A percentile compares a stretch with the other conserved stretches of the same genome.
These are phyloP conservation scores for Phytophthora hibernalis DNA, from an alignment of 352 stramenopile genomes.

Conservation along the genomic window DNA sequence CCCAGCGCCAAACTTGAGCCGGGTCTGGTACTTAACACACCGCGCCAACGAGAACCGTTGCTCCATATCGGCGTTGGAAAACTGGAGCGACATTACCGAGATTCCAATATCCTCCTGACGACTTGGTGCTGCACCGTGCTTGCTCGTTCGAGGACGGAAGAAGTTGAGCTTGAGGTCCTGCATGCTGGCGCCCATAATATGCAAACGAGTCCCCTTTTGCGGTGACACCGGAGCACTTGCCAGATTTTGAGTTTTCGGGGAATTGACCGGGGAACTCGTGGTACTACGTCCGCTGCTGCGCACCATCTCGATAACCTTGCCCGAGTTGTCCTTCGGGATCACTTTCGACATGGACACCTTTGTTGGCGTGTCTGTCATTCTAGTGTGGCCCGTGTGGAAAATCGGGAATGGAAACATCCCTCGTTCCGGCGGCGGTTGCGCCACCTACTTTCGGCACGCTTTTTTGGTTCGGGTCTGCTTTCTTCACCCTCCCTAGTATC, in stretches of 20 bases:
- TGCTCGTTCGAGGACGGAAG: conserved; percentile 56
- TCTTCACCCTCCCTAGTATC: conserved; percentile 20
- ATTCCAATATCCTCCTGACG: conserved; percentile 86
- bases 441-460: conserved; percentile 14
- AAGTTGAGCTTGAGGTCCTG: conserved; percentile 80
- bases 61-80: conserved; percentile 77
- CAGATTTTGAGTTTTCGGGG: conserved; percentile 24
- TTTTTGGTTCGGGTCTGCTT: conserved; percentile 13
- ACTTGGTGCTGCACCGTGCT: conserved; percentile 31
- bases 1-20: conserved; percentile 71
- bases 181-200: conserved; percentile 62
- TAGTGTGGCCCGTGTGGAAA: conserved; percentile 80
- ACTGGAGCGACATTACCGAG: conserved; percentile 72
- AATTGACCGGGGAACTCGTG: conserved; percentile 8
- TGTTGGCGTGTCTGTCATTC: conserved; percentile 72
- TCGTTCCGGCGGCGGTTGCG: conserved; percentile 29
- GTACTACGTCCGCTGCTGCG: conserved; percentile 45
- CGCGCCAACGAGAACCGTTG: conserved; percentile 58
- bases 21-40: conserved; percentile 74
- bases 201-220: conserved; percentile 49
- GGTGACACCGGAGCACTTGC: conserved; percentile 30
- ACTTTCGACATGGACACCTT: conserved; percentile 77
- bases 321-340: conserved; percentile 60
- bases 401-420: conserved; percentile 76
- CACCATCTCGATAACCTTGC: conserved; percentile 36